Evolutionary conservation across 2,329 filamentous ascomycete genomes (phyloP), one percentile per base, ranked within the genome.

Genomic region (Penicillium sp.): DNA sequence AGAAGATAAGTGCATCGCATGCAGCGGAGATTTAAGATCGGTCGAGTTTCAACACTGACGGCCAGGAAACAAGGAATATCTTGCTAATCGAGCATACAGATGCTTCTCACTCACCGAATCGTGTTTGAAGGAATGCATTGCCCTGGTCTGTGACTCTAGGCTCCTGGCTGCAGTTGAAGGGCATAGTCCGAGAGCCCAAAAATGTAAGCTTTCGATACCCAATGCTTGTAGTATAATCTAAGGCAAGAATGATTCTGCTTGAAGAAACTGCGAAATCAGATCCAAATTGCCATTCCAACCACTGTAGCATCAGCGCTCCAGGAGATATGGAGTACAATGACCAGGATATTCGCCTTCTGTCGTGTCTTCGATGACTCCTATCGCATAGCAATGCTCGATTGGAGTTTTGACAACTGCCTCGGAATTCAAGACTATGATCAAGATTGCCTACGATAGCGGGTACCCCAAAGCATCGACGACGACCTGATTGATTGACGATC

Each of bases 1-100:
- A 49, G 30, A 28, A 44, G 28, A 54, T 53, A 17, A 42, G 49
- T 49, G 56, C 24, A 24, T 37, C 59, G 30, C 35, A 65, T 58
- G 60, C 58, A 58, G 49, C 19, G 44, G 10, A 35, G 47, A 62
- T 59, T 45, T 61, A 24, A 53, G 56, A 59, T 64, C 60, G 33
- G 68, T 64, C 56, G 60, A 55, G 56, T 70, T 68, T 64, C 26
- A 69, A 69, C 60, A 53, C 50, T 13, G 56, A 62, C 60, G 61
- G 38, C 53, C 38, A 54, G 37, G 10, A 22, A 55, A 59, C 33
- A 40, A 45, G 24, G 28, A 54, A 44, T 19, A 47, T 22, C 37
- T 51, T 45, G 30, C 15, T 42, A 13, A 3, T 26, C 35, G 13
- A 47, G 13, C 3, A 37, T 9, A 10, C 42, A 30, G 19, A 12